These are phyloP conservation scores for Hypholoma sublateritium DNA, from an alignment of 768 basidiomycete species.

Conservation along the genomic window DNA sequence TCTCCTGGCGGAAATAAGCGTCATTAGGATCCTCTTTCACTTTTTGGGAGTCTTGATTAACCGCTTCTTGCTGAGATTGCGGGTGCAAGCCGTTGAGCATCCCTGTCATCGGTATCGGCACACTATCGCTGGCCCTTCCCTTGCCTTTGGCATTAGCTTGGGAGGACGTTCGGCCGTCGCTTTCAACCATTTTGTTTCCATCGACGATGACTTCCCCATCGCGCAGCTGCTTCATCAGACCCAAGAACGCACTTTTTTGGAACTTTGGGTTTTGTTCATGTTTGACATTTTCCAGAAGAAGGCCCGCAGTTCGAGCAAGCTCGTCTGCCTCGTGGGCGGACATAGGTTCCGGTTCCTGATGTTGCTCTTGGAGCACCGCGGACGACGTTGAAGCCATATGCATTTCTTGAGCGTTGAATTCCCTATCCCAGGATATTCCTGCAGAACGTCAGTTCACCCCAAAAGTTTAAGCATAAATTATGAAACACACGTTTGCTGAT, in stretches of 20 bases:
- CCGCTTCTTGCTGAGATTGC: conserved; percentile 3
- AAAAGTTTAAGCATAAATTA: background rate
- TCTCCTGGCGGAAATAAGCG: conserved; percentile 71
- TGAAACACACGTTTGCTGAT: conserved; percentile 42
- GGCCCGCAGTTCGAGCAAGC: conserved; percentile 77
- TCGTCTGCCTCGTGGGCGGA: conserved; percentile 53
- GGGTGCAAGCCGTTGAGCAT: conserved; percentile 9
- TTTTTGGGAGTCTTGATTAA: conserved; percentile 42
- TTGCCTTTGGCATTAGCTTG: conserved; percentile 65
- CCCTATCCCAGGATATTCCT: conserved; percentile 63
- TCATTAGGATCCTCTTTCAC: conserved; percentile 51
- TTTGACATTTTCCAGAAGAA: conserved; percentile 73
- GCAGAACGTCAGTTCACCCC: background rate
- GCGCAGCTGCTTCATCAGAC: conserved; percentile 80
- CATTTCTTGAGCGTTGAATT: conserved; percentile 59
- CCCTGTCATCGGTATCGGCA: background rate
- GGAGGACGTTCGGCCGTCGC: conserved; percentile 31
- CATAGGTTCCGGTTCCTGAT: conserved; percentile 17
- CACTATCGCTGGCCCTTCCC: conserved; percentile 44
- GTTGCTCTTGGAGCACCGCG: conserved; percentile 21
- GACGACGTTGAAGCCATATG: conserved; percentile 26
- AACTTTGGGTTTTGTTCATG: conserved; percentile 84
- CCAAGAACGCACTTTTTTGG: conserved; percentile 79
- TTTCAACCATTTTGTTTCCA: conserved; percentile 74
- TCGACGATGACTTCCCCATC: conserved; percentile 79